Evolutionary conservation across 2,329 filamentous ascomycete genomes (phyloP).

Genomic region (Monosporascus sp.): DNA sequence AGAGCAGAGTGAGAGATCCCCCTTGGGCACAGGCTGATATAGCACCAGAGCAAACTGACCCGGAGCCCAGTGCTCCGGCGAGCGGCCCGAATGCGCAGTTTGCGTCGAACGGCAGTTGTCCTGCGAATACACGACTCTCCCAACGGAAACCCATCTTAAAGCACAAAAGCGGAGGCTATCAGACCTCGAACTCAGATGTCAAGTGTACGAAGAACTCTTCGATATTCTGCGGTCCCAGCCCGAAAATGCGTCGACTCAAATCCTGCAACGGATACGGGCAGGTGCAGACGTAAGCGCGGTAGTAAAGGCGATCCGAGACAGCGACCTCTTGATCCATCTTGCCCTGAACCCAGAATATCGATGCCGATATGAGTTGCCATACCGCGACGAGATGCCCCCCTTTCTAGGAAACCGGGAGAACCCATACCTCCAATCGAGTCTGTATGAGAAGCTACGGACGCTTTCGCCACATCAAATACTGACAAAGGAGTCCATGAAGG

Average conservation of each 20-base stretch:
- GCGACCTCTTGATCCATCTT: constrained; percentile 18
- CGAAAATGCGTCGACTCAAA: constrained; percentile 9
- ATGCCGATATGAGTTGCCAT: constrained; percentile 21
- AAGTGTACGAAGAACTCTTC: constrained; percentile 15
- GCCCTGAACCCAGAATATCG: constrained; percentile 12
- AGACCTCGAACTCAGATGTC: constrained; percentile 17
- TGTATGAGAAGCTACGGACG: constrained; percentile 9
- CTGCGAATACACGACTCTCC: constrained; percentile 21
- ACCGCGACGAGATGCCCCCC: constrained; percentile 13
- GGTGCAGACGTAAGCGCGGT: constrained; percentile 14
- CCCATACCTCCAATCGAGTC: constrained; percentile 13
- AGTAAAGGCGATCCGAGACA: constrained; percentile 14
- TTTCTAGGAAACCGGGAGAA: constrained; percentile 8
- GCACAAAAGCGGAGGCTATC: constrained; percentile 19
- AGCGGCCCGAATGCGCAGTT: constrained; percentile 18
- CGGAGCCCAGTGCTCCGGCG: constrained; percentile 14
- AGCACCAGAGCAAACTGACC: not conserved
- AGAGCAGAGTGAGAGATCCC: constrained; percentile 10
- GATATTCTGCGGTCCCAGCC: constrained; percentile 15
- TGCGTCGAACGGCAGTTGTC: constrained; percentile 16
- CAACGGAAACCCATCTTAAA: constrained; percentile 18
- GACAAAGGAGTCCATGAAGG: constrained; percentile 1
- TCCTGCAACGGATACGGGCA: constrained; percentile 14
- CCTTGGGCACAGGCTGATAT: not conserved
- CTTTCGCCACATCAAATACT: not conserved